phyloP scores from a whole-genome alignment of 257 asterid species.

The Petunia secreta region DNA sequence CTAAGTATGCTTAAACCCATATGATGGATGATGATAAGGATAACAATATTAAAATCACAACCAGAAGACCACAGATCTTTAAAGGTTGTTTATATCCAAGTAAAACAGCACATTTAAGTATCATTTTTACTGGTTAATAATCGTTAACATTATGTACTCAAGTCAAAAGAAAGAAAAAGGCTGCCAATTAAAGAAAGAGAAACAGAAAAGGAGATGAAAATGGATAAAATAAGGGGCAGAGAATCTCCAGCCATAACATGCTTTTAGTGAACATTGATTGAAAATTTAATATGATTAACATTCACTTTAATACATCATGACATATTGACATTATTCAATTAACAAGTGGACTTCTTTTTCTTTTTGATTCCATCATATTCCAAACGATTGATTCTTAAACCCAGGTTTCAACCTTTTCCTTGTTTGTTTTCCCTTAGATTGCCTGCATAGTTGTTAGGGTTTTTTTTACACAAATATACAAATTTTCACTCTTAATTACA shows the following conservation, averaged over 20 bases:
- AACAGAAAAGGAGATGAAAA: not conserved
- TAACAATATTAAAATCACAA: conserved; percentile 12
- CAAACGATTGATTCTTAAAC: not conserved
- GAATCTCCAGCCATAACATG: not conserved
- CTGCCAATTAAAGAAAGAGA: not conserved
- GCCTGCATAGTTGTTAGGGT: too few relatives aligned
- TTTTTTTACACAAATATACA: too few relatives aligned
- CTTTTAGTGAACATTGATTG: conserved; percentile 9
- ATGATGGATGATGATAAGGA: conserved; percentile 24
- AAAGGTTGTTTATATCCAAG: not conserved
- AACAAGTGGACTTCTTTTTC: not conserved
- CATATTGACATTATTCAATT: not conserved
- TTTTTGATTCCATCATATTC: not conserved
- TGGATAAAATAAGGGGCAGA: not conserved
- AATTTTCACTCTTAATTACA: too few relatives aligned
- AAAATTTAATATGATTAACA: not conserved
- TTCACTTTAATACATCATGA: not conserved
- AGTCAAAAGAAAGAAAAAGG: not conserved
- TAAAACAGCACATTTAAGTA: not conserved
- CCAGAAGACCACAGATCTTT: not conserved
- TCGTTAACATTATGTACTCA: not conserved
- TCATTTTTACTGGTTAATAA: not conserved
- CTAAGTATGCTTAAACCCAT: not conserved
- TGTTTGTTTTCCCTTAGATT: too few relatives aligned
- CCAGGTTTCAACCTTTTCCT: not conserved